A percentile compares a stretch with the other conserved stretches of the same genome.
Evolutionary conservation across 2,329 filamentous ascomycete genomes (phyloP).

Genomic region (Colletotrichum magnum): DNA sequence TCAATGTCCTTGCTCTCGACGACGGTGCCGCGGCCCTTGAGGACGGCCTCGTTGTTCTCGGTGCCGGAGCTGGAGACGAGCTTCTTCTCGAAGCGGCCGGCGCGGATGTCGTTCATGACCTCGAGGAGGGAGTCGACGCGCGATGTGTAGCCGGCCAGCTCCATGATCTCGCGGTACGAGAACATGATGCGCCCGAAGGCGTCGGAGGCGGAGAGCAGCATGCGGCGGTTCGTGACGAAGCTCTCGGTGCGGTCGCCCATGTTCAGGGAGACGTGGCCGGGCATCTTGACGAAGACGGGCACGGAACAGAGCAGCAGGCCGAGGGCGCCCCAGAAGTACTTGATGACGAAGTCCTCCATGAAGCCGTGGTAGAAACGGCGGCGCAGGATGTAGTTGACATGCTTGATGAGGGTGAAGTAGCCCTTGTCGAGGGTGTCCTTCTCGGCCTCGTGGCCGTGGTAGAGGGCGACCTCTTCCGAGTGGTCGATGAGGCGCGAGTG

Average conservation of each 20-base stretch:
- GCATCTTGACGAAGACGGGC: conserved; percentile 95
- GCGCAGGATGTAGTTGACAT: conserved; percentile 95
- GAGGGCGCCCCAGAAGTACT: conserved; percentile 98
- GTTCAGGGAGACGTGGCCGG: conserved; percentile 73
- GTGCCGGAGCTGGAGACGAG: conserved; percentile 90
- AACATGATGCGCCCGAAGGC: conserved; percentile 98
- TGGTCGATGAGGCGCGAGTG: conserved; percentile 96
- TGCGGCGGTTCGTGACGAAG: conserved; percentile 93
- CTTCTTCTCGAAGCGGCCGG: conserved; percentile 95
- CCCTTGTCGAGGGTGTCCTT: conserved; percentile 98
- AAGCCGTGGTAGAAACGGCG: conserved; percentile 96
- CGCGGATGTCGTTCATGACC: conserved; percentile 93
- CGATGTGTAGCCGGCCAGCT: conserved; percentile 94
- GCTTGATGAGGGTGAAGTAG: conserved; percentile 98
- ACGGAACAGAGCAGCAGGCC: conserved; percentile 93
- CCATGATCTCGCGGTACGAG: conserved; percentile 96
- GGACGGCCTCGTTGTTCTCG: conserved; percentile 84
- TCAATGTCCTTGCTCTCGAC: conserved; percentile 87
- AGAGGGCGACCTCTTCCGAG: conserved; percentile 93
- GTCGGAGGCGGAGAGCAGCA: conserved; percentile 93
- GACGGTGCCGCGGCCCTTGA: conserved; percentile 85
- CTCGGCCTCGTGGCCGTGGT: conserved; percentile 91
- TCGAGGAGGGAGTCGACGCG: conserved; percentile 90
- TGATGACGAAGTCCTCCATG: conserved; percentile 99
- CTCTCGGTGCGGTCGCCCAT: conserved; percentile 81